Evolutionary conservation across 257 asterid species (phyloP), one percentile per base, ranked within the genome.

Genomic region (Anisodus acutangulus): DNA sequence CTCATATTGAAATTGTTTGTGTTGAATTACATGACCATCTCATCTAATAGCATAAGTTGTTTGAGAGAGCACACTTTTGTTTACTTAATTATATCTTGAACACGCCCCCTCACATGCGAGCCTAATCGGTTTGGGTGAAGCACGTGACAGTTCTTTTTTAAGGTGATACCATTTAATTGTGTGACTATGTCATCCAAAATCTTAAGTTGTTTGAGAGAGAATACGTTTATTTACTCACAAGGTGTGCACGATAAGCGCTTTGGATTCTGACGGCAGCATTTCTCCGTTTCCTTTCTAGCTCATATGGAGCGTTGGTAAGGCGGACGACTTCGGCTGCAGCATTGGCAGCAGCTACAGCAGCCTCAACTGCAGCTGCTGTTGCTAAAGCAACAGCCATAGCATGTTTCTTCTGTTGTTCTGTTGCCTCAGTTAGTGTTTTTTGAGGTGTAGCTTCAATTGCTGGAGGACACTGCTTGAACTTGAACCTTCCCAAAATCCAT

Each of bases 251-350:
- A 78, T 90, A 94, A 66, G 92, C 85, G 62, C 92, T 90, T 82
- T 95, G 98, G 85, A 95, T 94, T 86, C 70, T 92, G 83, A 91
- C 78, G 22, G 94, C 92, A 0, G 98, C 92, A 70, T 63, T 62
- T 72, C 57, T 87, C 15, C 49, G 86, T 9, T 57, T 90, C 89
- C 67, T 82, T 26, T 84, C 82, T 7, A 78, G 78, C 63, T 87
- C 85, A 37, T 53, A 86, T 2, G 94, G 91, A n/a, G 60, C 80
- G 16, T 85, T 88, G 0, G 98, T 91, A 53, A 94, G 95, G 26
- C 94, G 93, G 83, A 95, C 97, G 11, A 95, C 93, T 90, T 94
- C 98, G 0, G 94, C 98, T 1, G 98, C 98, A 13, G 98, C 95
- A 86, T 91, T 94, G 71, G 98, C 98, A 8, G 98, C 94, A 4